Percentiles rank a stretch among this genome's conserved stretches.
These are phyloP conservation scores for Myriosclerotinia scirpicola DNA, from an alignment of 2,329 filamentous ascomycete species.

Conservation along the genomic window DNA sequence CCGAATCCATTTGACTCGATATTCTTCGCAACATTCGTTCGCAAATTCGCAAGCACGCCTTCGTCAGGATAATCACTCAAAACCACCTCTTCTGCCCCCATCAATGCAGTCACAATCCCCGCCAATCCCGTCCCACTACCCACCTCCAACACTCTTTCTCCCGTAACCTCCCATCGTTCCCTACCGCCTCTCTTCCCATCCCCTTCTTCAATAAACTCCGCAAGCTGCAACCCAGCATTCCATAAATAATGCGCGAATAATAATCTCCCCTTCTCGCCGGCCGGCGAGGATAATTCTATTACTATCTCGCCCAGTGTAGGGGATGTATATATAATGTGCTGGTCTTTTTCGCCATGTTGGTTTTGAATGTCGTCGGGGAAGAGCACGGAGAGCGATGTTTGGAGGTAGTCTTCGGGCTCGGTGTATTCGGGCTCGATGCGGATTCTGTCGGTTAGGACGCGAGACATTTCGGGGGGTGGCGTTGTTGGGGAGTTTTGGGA, in stretches of 20 bases:
- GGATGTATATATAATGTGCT: conserved; percentile 60
- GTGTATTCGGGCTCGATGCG: conserved; percentile 43
- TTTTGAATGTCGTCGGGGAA: conserved; percentile 66
- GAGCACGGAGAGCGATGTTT: conserved; percentile 58
- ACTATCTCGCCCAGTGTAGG: conserved; percentile 38
- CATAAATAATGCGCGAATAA: conserved; percentile 74
- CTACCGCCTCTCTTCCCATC: conserved; percentile 24
- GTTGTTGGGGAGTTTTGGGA: neutral
- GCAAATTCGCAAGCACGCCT: conserved; percentile 58
- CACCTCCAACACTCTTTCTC: conserved; percentile 41
- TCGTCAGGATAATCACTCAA: conserved; percentile 69
- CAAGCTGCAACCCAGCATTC: conserved; percentile 62
- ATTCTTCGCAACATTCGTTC: conserved; percentile 57
- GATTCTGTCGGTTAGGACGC: conserved; percentile 47
- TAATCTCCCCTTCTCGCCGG: conserved; percentile 49
- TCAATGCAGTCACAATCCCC: conserved; percentile 50
- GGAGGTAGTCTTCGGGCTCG: conserved; percentile 60
- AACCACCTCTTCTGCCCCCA: conserved; percentile 52
- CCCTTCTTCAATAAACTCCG: conserved; percentile 53
- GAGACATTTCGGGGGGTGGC: conserved; percentile 42
- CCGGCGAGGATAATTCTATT: neutral
- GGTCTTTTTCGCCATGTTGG: conserved; percentile 58
- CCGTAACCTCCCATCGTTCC: conserved; percentile 20
- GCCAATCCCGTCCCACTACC: conserved; percentile 64
- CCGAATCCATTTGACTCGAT: conserved; percentile 34